Evolutionary conservation across 2,329 filamentous ascomycete genomes (phyloP), one percentile per base, ranked within the genome.

Genomic region (Helotiales sp.): DNA sequence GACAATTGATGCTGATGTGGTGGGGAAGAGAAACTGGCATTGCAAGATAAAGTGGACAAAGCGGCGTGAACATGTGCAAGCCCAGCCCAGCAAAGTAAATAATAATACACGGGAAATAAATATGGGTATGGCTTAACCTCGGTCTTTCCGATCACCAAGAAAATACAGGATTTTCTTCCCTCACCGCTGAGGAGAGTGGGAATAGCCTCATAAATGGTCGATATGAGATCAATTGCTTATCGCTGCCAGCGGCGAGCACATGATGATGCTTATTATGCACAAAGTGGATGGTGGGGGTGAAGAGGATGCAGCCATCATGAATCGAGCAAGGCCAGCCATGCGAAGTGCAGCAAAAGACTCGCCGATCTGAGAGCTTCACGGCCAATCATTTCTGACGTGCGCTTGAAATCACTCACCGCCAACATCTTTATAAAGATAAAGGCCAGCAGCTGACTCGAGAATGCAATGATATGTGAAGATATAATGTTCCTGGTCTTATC

Each of bases 131-230:
- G 55, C 50, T 66, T 60, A 64, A 63, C 63, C 45, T 69, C 63
- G 61, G 62, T 13, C 50, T 17, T 59, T 60, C 52, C 66, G 63
- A 66, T 66, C 60, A 57, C 17, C n/a, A 52, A 24, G 34, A 20
- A 20, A 45, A 20, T 11, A n/a, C 40, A 45, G 17, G n/a, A n/a
- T 20, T 45, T n/a, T 20, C n/a, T 45, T 20, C 15, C 24, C 22
- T 28, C 24, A 24, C 45, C 26, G 26, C 28, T 50, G 22, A 20
- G 30, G 20, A 20, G 17, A 59, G 26, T 68, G 43, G 55, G 67
- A 69, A 71, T 70, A 64, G n/a, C 70, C 61, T 71, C 70, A 71
- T 26, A 47, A 66, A 62, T 52, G 15, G 3, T 32, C 26, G 15
- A 22, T 26, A 45, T 7, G n/a, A 30, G 30, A 10, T 52, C 54